Base-by-base conservation (phyloP, 768 basidiomycete species). In the Mycena rosella region DNA sequence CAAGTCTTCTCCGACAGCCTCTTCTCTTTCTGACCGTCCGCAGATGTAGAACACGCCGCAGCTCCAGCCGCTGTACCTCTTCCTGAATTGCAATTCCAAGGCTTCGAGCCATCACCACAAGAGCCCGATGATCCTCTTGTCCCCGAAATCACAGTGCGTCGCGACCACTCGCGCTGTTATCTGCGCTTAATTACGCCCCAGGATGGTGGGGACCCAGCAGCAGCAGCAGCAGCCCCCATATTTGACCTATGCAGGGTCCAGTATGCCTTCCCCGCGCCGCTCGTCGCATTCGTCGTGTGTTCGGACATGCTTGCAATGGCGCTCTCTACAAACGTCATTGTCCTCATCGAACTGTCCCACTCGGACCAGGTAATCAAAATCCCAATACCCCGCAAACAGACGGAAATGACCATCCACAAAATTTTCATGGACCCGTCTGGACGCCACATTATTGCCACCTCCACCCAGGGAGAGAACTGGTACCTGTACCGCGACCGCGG, bases 371-470 rank as follows among this genome's bases (percentile, higher is more conserved):
- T 98, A 52, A 80, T 93, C 69, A 92, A 92, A 74, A 86, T 98
- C 15, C 90, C 85, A 51, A 90, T 94, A 65, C 89, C 89, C 22
- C 86, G 89, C 65, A 94, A 93, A 77, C 85, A 88, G 1, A 81
- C 84, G n/a, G 93, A 95, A 67, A 87, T 94, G 83, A 83, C 86
- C 10, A 89, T 98, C 52, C 81, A 91, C 82, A 92, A 92, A 75
- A 79, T 98, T 58, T 98, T 96, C 80, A 88, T 94, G 76, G 96
- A 99, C 78, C 96, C 96, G 17, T 93, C 96, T 0, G 96, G 96
- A 5, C 86, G 93, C 36, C 98, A 99, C 80, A 87, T 97, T 55
- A 79, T 99, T 45, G 85, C 97, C 59, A 94, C 95, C 0, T 96
- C 96, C 11, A 83, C 82, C 15, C 89, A 95, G 73, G 96, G 96